Evolutionary conservation across 2,329 filamentous ascomycete species (phyloP).

Genomic region (Phyllachora maydis): DNA sequence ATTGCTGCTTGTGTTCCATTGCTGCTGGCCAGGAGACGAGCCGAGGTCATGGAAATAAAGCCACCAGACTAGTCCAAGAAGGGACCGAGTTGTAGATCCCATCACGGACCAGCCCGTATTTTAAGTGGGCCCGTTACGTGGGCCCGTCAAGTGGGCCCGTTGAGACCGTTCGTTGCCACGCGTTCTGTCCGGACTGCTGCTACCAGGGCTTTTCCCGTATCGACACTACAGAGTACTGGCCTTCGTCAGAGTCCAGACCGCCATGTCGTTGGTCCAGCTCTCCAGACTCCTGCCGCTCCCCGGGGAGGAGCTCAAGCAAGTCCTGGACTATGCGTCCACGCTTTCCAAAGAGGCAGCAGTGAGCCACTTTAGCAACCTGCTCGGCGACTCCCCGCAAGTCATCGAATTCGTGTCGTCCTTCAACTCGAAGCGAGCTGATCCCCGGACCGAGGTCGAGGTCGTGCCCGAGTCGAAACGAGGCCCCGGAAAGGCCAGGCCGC

Average conservation of each 20-base stretch:
- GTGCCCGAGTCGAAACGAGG: constrained; percentile 28
- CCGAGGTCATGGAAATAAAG: too few relatives aligned
- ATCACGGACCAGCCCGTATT: too few relatives aligned
- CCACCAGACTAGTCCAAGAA: too few relatives aligned
- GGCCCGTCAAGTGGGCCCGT: constrained; percentile 23
- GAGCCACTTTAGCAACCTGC: constrained; percentile 69
- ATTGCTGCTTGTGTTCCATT: too few relatives aligned
- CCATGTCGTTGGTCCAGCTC: constrained; percentile 45
- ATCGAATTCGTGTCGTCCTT: constrained; percentile 66
- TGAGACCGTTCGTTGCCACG: too few relatives aligned
- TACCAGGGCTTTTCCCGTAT: too few relatives aligned
- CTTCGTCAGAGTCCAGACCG: too few relatives aligned
- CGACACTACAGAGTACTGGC: too few relatives aligned
- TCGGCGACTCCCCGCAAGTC: constrained; percentile 64
- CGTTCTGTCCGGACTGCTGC: too few relatives aligned
- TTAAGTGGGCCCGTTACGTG: constrained; percentile 24
- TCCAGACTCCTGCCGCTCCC: constrained; percentile 67
- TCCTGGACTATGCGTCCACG: constrained; percentile 62
- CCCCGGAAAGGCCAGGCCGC: constrained; percentile 31
- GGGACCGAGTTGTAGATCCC: too few relatives aligned
- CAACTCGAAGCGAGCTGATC: constrained; percentile 41
- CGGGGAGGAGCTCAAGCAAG: constrained; percentile 62
- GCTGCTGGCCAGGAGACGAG: too few relatives aligned
- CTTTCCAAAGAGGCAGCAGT: constrained; percentile 60
- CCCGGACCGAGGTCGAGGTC: constrained; percentile 14